phyloP scores from a whole-genome alignment of 495 filamentous ascomycete genomes.

The Penicillium atrosanguineum region DNA sequence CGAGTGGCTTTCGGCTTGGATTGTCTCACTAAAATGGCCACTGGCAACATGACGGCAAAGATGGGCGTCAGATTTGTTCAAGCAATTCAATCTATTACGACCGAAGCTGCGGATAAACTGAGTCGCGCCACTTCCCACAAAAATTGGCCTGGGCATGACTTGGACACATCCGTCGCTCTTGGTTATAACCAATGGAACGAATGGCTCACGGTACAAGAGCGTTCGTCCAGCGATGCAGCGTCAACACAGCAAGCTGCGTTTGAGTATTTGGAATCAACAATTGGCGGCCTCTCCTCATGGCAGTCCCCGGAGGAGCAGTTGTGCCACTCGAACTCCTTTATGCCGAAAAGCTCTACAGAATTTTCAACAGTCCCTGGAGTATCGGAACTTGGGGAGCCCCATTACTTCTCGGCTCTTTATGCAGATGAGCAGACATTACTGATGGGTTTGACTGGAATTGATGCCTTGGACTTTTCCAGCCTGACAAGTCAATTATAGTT shows the following conservation, averaged over 20 bases:
- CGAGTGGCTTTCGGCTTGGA: constrained; percentile 20
- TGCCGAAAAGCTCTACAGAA: background rate
- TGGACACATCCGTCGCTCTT: background rate
- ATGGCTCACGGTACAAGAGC: constrained; percentile 12
- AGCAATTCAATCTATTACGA: constrained; percentile 20
- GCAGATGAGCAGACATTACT: constrained; percentile 21
- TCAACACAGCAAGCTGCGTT: background rate
- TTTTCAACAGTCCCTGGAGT: background rate
- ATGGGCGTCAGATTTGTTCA: constrained; percentile 27
- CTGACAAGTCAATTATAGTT: constrained; percentile 9
- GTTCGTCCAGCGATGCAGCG: background rate
- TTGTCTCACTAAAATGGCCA: constrained; percentile 23
- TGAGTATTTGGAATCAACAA: too few species aligned
- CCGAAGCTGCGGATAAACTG: constrained; percentile 20
- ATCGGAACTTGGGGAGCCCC: background rate
- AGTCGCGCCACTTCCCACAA: background rate
- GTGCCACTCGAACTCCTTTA: background rate
- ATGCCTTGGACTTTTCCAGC: constrained; percentile 19
- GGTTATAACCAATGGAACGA: constrained; percentile 16
- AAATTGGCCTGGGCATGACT: background rate
- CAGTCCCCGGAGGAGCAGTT: background rate
- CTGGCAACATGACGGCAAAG: constrained; percentile 23
- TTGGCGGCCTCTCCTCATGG: background rate
- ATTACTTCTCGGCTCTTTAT: constrained; percentile 8
- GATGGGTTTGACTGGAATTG: constrained; percentile 25